Evolutionary conservation across 192 early-diverging fungal species (phyloP), one percentile per base, ranked within the genome.

Genomic region (Backusella liffmaniae): DNA sequence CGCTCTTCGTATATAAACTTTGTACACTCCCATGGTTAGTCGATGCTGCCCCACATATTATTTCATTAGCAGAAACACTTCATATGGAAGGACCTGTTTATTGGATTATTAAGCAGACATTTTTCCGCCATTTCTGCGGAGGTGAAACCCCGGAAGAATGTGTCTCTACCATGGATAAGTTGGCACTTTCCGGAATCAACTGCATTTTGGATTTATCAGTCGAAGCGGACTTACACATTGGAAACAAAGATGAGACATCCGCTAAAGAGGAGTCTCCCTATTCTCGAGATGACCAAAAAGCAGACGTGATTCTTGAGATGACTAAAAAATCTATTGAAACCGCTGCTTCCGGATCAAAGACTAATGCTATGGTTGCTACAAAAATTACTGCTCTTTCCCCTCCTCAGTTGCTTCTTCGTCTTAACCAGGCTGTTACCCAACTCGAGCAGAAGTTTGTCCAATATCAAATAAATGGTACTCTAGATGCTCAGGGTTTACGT

Each of bases 101-200:
- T 80, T 89, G 86, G 62, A 78, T 94, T 26, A 85, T 97, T 73
- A 93, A 91, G 82, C 87, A 87, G 21, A 97, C 96, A 5, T 96
- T 98, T 82, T 98, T 96, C 86, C 88, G 89, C 53, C 96, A 96
- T 81, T 95, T 95, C 83, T 94, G 93, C 73, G 93, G 94, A 26
- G 97, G 97, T 56, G 96, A 99, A 82, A 88, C 91, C 12, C 87
- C 92, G 59, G 86, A 91, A 41, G 94, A 96, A 78, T 95, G 96
- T 39, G 81, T 92, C n/a, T 88, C 88, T 34, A 92, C 92, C 29
- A 97, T 98, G 95, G 84, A 86, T 13, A 32, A 72, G 21, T 90
- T 96, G 74, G 84, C 81, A 35, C 82, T 80, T 10, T 72, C 82
- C 13, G 88, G 91, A 5, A 90, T 98, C 77, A 92, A 93, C n/a